Conservation (phyloP, 2,329 filamentous ascomycete species). For the Aspergillus fijiensis region DNA sequence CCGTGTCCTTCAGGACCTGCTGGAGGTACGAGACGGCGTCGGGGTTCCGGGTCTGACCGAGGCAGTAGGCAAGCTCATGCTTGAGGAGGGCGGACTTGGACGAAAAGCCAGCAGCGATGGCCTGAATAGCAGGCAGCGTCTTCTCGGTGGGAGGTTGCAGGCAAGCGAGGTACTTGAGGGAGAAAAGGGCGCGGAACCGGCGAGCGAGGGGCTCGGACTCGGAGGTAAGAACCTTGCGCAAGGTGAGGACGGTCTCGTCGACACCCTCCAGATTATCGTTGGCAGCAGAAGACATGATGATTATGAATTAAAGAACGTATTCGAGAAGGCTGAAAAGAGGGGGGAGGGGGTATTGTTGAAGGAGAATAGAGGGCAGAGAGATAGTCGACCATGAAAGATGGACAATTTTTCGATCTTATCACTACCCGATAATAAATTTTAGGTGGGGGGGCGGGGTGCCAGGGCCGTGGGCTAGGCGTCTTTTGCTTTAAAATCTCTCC, state of each 20-base stretch:
- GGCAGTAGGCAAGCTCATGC: conserved; percentile 95
- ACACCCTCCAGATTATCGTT: conserved; percentile 25
- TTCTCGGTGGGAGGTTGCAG: conserved; percentile 58
- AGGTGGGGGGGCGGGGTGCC: conserved; percentile 37
- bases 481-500: conserved; percentile 15
- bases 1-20: conserved; percentile 69
- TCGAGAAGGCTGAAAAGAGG: not conserved
- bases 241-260: conserved; percentile 42
- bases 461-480: conserved; percentile 18
- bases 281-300: conserved; percentile 34
- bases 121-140: conserved; percentile 65
- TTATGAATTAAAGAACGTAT: not conserved
- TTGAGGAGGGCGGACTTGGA: conserved; percentile 89
- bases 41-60: conserved; percentile 82
- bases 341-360: not conserved
- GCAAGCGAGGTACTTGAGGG: conserved; percentile 87
- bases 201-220: conserved; percentile 80
- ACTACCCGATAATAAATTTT: conserved; percentile 35
- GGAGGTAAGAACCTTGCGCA: conserved; percentile 72
- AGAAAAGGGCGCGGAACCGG: conserved; percentile 95
- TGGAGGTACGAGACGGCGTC: conserved; percentile 72
- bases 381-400: not conserved
- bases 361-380: conserved; percentile 2
- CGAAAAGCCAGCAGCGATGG: conserved; percentile 82
- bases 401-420: conserved; percentile 38